These are phyloP conservation scores for Colletotrichum cuscutae DNA, from an alignment of 2,329 filamentous ascomycete species.

Conservation along the genomic window DNA sequence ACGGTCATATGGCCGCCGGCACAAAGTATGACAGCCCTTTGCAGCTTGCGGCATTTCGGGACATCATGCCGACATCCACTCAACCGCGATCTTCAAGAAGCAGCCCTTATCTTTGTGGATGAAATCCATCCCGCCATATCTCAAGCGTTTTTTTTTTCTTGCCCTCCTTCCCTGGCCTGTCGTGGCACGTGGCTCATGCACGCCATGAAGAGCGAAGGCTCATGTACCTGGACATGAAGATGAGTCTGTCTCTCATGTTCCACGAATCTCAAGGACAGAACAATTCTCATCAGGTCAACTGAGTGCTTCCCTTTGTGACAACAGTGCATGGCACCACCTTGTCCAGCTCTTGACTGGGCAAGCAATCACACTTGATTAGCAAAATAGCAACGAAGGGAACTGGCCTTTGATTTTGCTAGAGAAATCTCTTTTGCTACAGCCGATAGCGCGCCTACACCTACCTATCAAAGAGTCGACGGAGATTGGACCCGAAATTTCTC, in stretches of 20 bases:
- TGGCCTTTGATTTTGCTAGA: background rate
- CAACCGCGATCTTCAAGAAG: background rate
- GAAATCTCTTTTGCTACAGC: background rate
- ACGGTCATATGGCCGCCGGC: background rate
- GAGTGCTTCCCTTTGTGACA: background rate
- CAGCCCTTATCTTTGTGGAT: background rate
- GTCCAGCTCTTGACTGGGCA: background rate
- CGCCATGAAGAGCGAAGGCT: slow-evolving; percentile 5
- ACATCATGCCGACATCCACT: background rate
- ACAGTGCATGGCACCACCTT: background rate
- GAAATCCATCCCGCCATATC: background rate
- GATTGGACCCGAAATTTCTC: background rate
- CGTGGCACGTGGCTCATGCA: slow-evolving; percentile 6
- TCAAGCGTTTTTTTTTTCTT: background rate
- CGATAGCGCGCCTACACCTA: background rate
- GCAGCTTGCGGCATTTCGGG: slow-evolving; percentile 6
- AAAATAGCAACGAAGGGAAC: background rate
- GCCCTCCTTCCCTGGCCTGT: background rate
- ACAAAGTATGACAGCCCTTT: background rate
- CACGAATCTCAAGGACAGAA: background rate
- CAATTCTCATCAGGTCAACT: background rate
- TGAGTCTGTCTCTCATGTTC: background rate
- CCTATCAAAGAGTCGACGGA: background rate
- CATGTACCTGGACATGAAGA: background rate
- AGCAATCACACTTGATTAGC: background rate